Percentiles rank a stretch among this genome's conserved stretches.
These are phyloP conservation scores for Vachellia collinsii DNA, from an alignment of 306 rosid species.

Conservation along the genomic window DNA sequence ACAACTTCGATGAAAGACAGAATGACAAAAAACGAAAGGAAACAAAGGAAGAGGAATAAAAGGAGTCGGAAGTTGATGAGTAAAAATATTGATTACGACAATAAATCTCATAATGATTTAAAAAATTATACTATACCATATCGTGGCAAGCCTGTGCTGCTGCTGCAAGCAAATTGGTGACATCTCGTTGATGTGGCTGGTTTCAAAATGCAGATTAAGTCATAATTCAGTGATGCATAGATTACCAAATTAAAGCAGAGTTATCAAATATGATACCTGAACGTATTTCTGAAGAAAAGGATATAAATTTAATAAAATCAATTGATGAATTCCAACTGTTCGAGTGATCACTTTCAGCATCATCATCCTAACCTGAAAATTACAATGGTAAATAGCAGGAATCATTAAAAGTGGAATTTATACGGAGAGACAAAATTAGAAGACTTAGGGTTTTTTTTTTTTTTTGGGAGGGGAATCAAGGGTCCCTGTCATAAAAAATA, in stretches of 20 bases:
- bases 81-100: conserved; percentile 24
- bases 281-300: conserved; percentile 71
- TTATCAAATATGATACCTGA: conserved; percentile 55
- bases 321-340: conserved; percentile 81
- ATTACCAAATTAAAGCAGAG: conserved; percentile 34
- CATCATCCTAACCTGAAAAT: conserved; percentile 85
- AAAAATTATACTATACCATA: conserved; percentile 57
- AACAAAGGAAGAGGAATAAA: background rate
- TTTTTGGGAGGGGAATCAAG: background rate
- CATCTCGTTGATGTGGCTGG: conserved; percentile 90
- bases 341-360: conserved; percentile 85
- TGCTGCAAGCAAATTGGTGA: conserved; percentile 83
- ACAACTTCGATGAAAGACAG: conserved; percentile 28
- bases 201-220: conserved; percentile 42
- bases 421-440: background rate
- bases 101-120: conserved; percentile 12
- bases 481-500: background rate
- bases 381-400: conserved; percentile 36
- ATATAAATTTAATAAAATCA: conserved; percentile 73
- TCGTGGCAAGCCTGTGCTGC: conserved; percentile 95
- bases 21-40: conserved; percentile 14
- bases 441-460: background rate
- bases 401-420: conserved; percentile 33
- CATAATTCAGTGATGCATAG: conserved; percentile 29
- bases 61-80: conserved; percentile 13